Conservation (phyloP, 768 basidiomycete species). For the Agrocybe pediades region DNA sequence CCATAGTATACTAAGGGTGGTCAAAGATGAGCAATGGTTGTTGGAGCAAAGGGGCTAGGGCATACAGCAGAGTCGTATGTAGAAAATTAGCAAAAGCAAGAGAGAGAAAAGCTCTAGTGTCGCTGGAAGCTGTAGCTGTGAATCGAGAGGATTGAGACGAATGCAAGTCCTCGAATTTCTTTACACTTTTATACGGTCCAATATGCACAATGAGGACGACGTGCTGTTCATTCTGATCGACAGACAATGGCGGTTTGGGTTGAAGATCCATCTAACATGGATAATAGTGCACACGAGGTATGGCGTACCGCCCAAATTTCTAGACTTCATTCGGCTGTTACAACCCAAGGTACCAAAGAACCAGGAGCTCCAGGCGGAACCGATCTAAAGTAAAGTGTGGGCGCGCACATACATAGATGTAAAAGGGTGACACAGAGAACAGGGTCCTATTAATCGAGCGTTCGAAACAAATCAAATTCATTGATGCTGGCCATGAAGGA, state of each 20-base stretch:
- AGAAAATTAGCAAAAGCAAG: no score
- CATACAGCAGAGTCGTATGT: no score
- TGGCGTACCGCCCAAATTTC: background rate
- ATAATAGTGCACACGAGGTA: constrained; percentile 15
- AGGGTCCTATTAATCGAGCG: background rate
- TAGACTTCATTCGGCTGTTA: background rate
- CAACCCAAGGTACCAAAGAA: background rate
- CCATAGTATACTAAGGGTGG: no score
- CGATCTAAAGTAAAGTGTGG: background rate
- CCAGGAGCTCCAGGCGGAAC: background rate
- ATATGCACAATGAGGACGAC: constrained; percentile 16
- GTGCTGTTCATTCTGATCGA: constrained; percentile 17
- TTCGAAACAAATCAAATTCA: constrained; percentile 5
- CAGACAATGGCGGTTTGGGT: constrained; percentile 6
- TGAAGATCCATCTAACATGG: background rate
- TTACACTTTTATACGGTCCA: constrained; percentile 10
- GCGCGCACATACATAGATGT: constrained; percentile 1
- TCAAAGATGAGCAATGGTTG: no score
- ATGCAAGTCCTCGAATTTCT: constrained; percentile 8
- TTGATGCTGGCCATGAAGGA: background rate
- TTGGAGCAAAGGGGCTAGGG: no score
- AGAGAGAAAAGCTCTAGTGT: no score
- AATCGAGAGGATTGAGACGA: constrained; percentile 3
- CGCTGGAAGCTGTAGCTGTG: background rate
- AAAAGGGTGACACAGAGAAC: background rate